phyloP scores from a whole-genome alignment of 1,139 yeast genomes.

The Komagataea norvegica region DNA sequence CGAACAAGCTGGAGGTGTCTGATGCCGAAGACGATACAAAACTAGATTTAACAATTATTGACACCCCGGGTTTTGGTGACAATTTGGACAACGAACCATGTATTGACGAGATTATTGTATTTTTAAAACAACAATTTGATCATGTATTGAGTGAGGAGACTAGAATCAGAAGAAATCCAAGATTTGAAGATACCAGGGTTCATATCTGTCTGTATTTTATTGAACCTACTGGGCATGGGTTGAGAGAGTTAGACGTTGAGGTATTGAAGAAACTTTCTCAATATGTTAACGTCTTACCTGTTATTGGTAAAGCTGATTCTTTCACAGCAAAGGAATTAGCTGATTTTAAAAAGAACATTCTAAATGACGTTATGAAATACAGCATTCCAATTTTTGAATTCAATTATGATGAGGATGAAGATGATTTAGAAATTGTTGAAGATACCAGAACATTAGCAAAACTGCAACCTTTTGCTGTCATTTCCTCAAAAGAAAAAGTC shows the following conservation, averaged over 20 bases:
- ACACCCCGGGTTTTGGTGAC: conserved; percentile 79
- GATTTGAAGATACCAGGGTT: conserved; percentile 73
- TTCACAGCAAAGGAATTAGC: conserved; percentile 57
- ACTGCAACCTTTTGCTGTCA: conserved; percentile 67
- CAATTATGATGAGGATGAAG: conserved; percentile 44
- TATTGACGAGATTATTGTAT: conserved; percentile 67
- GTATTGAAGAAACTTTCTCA: conserved; percentile 65
- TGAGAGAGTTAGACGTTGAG: conserved; percentile 65
- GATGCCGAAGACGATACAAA: conserved; percentile 56
- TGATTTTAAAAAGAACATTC: conserved; percentile 47
- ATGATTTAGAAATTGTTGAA: conserved; percentile 63
- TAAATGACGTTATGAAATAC: conserved; percentile 56
- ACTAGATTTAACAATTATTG: conserved; percentile 57
- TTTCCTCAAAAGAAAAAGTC: conserved; percentile 55
- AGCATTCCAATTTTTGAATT: conserved; percentile 72
- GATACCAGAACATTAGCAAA: conserved; percentile 58
- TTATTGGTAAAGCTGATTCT: conserved; percentile 65
- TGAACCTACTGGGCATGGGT: conserved; percentile 74
- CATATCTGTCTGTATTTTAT: conserved; percentile 69
- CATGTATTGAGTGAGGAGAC: conserved; percentile 75
- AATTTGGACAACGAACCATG: conserved; percentile 60
- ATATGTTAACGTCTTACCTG: conserved; percentile 68
- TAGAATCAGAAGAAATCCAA: conserved; percentile 70
- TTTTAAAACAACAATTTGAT: conserved; percentile 82
- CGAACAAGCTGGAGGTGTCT: conserved; percentile 52